Percentiles rank a stretch among this genome's conserved stretches.
Conservation (phyloP, 2,329 filamentous ascomycete species). For the Phyllosticta citribraziliensis region DNA sequence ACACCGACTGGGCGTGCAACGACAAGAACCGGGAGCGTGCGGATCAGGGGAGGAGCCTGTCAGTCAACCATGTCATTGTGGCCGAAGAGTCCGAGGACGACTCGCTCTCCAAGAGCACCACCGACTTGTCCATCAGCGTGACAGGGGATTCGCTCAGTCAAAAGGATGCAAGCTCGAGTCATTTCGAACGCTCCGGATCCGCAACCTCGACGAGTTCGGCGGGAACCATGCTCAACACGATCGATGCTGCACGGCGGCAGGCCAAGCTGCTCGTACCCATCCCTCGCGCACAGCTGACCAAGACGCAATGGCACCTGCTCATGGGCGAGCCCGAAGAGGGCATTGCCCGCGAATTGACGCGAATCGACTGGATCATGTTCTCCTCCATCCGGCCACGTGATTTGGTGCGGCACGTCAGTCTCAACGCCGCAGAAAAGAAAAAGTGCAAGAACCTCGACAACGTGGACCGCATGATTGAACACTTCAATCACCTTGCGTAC, state of each 20-base stretch:
- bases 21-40: constrained; percentile 50
- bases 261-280: constrained; percentile 63
- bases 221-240: constrained; percentile 49
- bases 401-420: constrained; percentile 79
- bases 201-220: constrained; percentile 24
- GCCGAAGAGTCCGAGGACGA: constrained; percentile 15
- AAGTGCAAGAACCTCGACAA: constrained; percentile 70
- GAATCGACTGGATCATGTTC: constrained; percentile 98
- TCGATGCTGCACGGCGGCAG: constrained; percentile 73
- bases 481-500: constrained; percentile 54
- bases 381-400: constrained; percentile 89
- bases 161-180: not conserved
- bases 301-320: constrained; percentile 79
- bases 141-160: not conserved
- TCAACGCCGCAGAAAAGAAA: constrained; percentile 61
- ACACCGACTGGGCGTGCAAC: constrained; percentile 81
- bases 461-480: constrained; percentile 87
- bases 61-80: constrained; percentile 32
- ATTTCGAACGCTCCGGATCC: constrained; percentile 7
- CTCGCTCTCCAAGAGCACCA: constrained; percentile 4
- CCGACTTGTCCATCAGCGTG: constrained; percentile 4
- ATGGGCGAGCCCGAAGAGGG: constrained; percentile 80
- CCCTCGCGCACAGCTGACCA: constrained; percentile 61
- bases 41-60: constrained; percentile 32
- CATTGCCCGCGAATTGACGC: constrained; percentile 81